Conservation (phyloP, 2,329 filamentous ascomycete genomes). For the Nigrospora osmanthi region DNA sequence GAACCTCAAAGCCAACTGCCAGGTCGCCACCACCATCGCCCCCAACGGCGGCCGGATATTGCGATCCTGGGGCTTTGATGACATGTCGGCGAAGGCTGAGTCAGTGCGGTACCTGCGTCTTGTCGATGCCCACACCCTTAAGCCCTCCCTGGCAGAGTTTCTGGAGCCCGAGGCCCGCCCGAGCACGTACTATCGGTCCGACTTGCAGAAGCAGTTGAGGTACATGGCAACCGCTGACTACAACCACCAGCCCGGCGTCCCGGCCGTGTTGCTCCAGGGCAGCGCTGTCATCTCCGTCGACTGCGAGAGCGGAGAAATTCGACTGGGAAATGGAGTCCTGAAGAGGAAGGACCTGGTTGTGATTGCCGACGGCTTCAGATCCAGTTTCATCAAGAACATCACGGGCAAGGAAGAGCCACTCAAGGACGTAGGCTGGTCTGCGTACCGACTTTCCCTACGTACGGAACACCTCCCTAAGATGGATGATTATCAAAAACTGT, state of each 20-base stretch:
- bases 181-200: constrained; percentile 5
- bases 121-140: constrained; percentile 17
- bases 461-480: no score
- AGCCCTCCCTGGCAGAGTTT: constrained; percentile 4
- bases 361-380: constrained; percentile 17
- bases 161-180: background rate
- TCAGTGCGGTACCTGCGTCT: constrained; percentile 14
- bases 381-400: constrained; percentile 2
- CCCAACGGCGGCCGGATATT: constrained; percentile 28
- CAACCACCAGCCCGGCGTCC: background rate
- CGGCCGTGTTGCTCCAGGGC: constrained; percentile 1
- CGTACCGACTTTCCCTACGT: constrained; percentile 8
- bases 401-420: constrained; percentile 1
- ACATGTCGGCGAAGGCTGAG: constrained; percentile 14
- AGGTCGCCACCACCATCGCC: constrained; percentile 28
- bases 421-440: constrained; percentile 3
- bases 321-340: constrained; percentile 1
- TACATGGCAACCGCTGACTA: constrained; percentile 1
- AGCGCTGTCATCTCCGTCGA: constrained; percentile 2
- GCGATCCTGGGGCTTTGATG: constrained; percentile 26
- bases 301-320: constrained; percentile 1
- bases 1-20: constrained; percentile 24
- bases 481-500: no score
- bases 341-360: constrained; percentile 17
- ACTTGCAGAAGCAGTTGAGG: constrained; percentile 3